These are phyloP conservation scores for Hypoxylon sp. DNA, from an alignment of 2,329 filamentous ascomycete genomes.

Conservation along the genomic window DNA sequence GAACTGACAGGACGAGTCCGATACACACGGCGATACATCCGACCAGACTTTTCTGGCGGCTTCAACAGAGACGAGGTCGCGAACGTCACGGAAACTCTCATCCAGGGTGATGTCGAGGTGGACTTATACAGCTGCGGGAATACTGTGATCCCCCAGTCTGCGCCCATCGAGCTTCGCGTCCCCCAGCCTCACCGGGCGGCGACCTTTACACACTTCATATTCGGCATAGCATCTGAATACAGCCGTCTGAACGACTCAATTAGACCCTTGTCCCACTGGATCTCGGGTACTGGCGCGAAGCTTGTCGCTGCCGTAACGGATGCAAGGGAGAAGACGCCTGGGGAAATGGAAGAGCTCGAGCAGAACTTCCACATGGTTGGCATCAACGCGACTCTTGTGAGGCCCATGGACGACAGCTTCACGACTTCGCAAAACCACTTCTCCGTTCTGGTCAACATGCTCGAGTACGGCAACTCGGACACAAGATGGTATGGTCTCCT, in stretches of 20 bases:
- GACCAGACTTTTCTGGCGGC: conserved; percentile 45
- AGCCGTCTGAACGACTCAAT: conserved; percentile 60
- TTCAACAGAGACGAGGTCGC: conserved; percentile 50
- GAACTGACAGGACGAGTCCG: conserved; percentile 52
- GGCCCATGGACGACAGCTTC: conserved; percentile 46
- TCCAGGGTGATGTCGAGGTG: conserved; percentile 46
- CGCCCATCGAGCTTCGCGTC: conserved; percentile 57
- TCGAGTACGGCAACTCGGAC: conserved; percentile 51
- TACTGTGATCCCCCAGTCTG: conserved; percentile 45
- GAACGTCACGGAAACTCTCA: conserved; percentile 49
- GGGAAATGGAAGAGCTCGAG: conserved; percentile 47
- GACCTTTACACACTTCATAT: conserved; percentile 60
- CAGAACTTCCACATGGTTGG: conserved; percentile 44
- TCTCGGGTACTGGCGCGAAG: conserved; percentile 57
- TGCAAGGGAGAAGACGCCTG: conserved; percentile 41
- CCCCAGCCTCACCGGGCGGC: conserved; percentile 52
- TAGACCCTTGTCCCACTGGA: conserved; percentile 63
- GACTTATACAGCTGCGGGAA: conserved; percentile 44
- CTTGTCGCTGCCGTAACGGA: conserved; percentile 62
- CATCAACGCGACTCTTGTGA: conserved; percentile 48
- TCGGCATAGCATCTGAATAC: conserved; percentile 64
- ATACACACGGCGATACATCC: conserved; percentile 56
- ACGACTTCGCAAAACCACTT: conserved; percentile 65
- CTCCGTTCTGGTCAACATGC: conserved; percentile 59
- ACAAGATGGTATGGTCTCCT: conserved; percentile 65